These are phyloP conservation scores for Agrocybe praecox DNA, from an alignment of 768 basidiomycete species.

Conservation along the genomic window DNA sequence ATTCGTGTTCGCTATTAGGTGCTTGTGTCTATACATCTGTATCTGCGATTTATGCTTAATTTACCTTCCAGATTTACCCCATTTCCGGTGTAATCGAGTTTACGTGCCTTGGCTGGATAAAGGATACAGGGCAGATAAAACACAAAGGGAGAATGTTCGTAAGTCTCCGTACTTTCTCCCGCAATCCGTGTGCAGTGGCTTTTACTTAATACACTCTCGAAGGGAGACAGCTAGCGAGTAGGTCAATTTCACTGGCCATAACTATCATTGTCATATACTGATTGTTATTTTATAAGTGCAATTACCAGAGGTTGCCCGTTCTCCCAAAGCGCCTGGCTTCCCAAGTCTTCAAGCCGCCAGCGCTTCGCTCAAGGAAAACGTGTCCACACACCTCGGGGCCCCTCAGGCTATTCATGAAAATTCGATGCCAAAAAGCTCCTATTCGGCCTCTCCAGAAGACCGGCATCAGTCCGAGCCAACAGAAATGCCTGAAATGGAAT, in stretches of 20 bases:
- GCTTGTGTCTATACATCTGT: neutral
- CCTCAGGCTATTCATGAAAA: too few species aligned
- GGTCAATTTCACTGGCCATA: neutral
- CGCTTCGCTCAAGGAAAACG: too few species aligned
- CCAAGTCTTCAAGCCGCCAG: too few species aligned
- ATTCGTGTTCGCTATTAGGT: slow-evolving; percentile 43
- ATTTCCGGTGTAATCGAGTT: slow-evolving; percentile 44
- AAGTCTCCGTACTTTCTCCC: slow-evolving; percentile 6
- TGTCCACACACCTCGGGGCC: too few species aligned
- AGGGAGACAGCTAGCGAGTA: neutral
- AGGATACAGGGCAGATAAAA: slow-evolving; percentile 36
- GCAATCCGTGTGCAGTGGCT: neutral
- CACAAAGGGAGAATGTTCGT: slow-evolving; percentile 33
- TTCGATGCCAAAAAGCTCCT: too few species aligned
- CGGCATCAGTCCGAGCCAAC: too few species aligned
- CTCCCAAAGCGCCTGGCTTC: too few species aligned
- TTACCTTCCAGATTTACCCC: slow-evolving; percentile 35
- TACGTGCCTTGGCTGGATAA: slow-evolving; percentile 50
- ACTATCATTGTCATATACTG: too few species aligned
- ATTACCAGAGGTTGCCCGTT: too few species aligned
- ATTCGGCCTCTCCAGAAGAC: too few species aligned
- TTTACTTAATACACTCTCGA: neutral
- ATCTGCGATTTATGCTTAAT: neutral
- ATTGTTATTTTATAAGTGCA: too few species aligned
- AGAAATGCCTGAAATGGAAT: too few species aligned